These are phyloP conservation scores for Fulvia fulva DNA, from an alignment of 2,329 filamentous ascomycete genomes.

Conservation along the genomic window DNA sequence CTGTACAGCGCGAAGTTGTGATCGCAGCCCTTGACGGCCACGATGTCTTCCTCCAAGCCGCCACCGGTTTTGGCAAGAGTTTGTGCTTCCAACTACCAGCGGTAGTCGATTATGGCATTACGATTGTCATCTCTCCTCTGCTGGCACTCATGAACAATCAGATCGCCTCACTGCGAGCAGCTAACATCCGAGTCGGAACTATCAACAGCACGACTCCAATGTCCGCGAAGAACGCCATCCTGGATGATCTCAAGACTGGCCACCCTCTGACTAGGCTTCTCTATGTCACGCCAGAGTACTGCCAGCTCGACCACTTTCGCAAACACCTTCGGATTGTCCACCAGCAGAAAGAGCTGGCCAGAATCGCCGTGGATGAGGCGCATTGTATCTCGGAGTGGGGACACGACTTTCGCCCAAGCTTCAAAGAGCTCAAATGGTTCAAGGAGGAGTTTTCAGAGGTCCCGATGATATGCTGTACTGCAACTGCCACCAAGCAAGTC, in stretches of 20 bases:
- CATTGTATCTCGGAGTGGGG: slow-evolving; percentile 99
- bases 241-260: slow-evolving; percentile 79
- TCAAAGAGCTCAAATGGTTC: slow-evolving; percentile 84
- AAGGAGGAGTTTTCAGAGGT: slow-evolving; percentile 75
- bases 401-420: slow-evolving; percentile 92
- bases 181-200: slow-evolving; percentile 74
- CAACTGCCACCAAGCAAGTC: slow-evolving; percentile 79
- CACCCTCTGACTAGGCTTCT: slow-evolving; percentile 79
- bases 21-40: slow-evolving; percentile 72
- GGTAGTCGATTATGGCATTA: slow-evolving; percentile 82
- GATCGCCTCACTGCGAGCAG: slow-evolving; percentile 70
- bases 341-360: slow-evolving; percentile 75
- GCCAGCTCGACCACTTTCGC: slow-evolving; percentile 72
- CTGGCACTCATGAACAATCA: slow-evolving; percentile 95
- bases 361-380: slow-evolving; percentile 88
- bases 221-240: slow-evolving; percentile 62
- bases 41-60: slow-evolving; percentile 91
- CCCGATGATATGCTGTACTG: slow-evolving; percentile 88
- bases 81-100: slow-evolving; percentile 90
- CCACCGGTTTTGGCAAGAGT: slow-evolving; percentile 87
- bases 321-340: slow-evolving; percentile 69
- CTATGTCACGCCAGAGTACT: slow-evolving; percentile 91
- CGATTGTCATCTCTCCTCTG: slow-evolving; percentile 83
- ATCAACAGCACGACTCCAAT: slow-evolving; percentile 78
- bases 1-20: slow-evolving; percentile 84